These are phyloP conservation scores for Coriaria nepalensis DNA, from an alignment of 306 rosid genomes.

Conservation along the genomic window DNA sequence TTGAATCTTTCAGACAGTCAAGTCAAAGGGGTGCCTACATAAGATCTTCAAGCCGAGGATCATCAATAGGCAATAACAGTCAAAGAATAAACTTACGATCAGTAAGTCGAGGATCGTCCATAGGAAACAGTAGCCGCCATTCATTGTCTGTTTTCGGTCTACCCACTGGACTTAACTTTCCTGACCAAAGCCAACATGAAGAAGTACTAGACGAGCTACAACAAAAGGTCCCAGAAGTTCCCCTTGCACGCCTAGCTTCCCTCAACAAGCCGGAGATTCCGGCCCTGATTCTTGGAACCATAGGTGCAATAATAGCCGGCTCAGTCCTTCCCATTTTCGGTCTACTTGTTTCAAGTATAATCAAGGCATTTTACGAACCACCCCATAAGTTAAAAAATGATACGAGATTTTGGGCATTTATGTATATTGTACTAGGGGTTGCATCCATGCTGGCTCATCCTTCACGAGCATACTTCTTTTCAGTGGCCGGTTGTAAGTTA, in stretches of 20 bases:
- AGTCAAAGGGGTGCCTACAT: constrained; percentile 41
- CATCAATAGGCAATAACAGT: constrained; percentile 23
- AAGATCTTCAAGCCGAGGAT: constrained; percentile 60
- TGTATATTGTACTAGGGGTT: constrained; percentile 41
- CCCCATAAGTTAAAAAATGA: constrained; percentile 41
- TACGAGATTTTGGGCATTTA: constrained; percentile 59
- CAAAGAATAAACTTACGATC: constrained; percentile 24
- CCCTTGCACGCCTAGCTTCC: constrained; percentile 59
- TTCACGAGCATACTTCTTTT: constrained; percentile 39
- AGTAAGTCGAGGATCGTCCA: constrained; percentile 55
- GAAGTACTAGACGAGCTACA: not conserved
- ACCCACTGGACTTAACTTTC: constrained; percentile 35
- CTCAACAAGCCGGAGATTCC: constrained; percentile 93
- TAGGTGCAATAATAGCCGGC: constrained; percentile 48
- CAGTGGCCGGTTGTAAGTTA: constrained; percentile 67
- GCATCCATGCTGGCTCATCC: constrained; percentile 36
- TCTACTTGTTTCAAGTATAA: constrained; percentile 39
- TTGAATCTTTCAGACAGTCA: constrained; percentile 41
- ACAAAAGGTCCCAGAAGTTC: constrained; percentile 28
- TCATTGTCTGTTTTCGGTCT: constrained; percentile 69
- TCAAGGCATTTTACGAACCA: constrained; percentile 54
- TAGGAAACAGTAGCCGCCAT: constrained; percentile 55
- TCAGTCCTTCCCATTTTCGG: constrained; percentile 54
- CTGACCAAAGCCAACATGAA: constrained; percentile 7
- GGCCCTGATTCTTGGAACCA: constrained; percentile 39